Evolutionary conservation across 2,329 filamentous ascomycete species (phyloP), one percentile per base, ranked within the genome.

Genomic region (Sarocladium strictum): DNA sequence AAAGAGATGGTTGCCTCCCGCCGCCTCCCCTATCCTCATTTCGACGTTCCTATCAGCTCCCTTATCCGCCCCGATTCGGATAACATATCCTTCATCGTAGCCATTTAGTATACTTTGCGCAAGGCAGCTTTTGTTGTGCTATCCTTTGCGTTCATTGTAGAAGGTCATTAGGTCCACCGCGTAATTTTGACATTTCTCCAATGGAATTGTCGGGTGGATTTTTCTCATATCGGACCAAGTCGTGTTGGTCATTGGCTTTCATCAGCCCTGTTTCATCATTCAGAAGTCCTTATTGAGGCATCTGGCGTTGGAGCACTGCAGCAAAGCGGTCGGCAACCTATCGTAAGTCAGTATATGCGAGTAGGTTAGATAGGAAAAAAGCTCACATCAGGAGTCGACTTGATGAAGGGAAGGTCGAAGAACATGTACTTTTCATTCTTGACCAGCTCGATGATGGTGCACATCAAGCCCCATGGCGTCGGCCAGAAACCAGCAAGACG

Each of bases 401-500:
- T 95, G 72, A 97, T 89, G 64, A 96, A 97, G 24, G 90, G 89
- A 61, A 96, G 78, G 52, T 94, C 89, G 76, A 95, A 97, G 77
- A 99, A 96, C 65, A 85, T 85, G 70, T 93, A 95, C 66, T 85
- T 89, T 54, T 89, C 86, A 67, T 96, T 97, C 77, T 96, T 95
- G 61, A 96, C 78, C 55, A 99, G 80, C 74, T 97, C 94, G 59
- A 94, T 75, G 58, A 96, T 80, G 33, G 91, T 93, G 58, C 92
- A 86, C 67, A 97, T 86, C 41, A 99, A 75, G 12, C 95, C 95
- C 93, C 93, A 97, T 17, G 95, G 93, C 68, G 97, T 93, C 53
- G 93, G 93, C 73, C 92, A 90, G 68, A 90, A 90, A 21, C 90
- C 88, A 57, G 95, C 83, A 47, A 97, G 76, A 50, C 94, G 84